These are phyloP conservation scores for Vitis labrusca DNA, from an alignment of 164 flowering plant species.

Conservation along the genomic window DNA sequence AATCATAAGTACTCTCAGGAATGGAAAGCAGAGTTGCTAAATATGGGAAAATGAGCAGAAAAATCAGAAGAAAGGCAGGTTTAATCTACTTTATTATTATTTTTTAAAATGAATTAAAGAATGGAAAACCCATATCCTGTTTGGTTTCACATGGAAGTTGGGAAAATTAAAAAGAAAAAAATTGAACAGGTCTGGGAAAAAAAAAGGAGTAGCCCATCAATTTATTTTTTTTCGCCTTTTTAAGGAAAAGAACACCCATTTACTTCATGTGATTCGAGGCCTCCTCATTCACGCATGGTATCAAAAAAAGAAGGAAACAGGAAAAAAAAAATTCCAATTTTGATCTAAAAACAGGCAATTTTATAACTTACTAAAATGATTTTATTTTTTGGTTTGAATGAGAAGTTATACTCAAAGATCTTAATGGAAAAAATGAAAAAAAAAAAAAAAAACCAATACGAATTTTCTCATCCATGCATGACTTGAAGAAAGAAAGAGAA, in stretches of 20 bases:
- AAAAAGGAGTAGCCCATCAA: no score
- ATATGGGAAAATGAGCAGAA: not conserved
- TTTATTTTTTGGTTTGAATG: no score
- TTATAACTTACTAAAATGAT: no score
- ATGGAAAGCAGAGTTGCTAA: not conserved
- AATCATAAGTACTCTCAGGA: not conserved
- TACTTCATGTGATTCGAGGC: not conserved
- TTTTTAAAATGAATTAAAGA: not conserved
- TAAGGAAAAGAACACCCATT: not conserved
- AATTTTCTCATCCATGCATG: not conserved
- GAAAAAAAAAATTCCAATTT: no score
- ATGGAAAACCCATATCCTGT: no score
- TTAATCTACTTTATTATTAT: not conserved
- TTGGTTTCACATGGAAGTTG: no score
- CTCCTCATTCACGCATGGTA: constrained; percentile 1
- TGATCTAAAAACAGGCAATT: no score
- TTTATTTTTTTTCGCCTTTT: no score
- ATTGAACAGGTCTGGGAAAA: no score
- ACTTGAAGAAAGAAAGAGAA: not conserved
- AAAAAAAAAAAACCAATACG: not conserved
- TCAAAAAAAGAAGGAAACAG: not conserved
- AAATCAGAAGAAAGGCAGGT: not conserved
- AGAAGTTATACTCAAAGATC: no score
- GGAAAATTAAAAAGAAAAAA: no score
- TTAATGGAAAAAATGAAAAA: not conserved